phyloP scores from a whole-genome alignment of 176 grass and related monocot genomes.

The Carex kokanica region DNA sequence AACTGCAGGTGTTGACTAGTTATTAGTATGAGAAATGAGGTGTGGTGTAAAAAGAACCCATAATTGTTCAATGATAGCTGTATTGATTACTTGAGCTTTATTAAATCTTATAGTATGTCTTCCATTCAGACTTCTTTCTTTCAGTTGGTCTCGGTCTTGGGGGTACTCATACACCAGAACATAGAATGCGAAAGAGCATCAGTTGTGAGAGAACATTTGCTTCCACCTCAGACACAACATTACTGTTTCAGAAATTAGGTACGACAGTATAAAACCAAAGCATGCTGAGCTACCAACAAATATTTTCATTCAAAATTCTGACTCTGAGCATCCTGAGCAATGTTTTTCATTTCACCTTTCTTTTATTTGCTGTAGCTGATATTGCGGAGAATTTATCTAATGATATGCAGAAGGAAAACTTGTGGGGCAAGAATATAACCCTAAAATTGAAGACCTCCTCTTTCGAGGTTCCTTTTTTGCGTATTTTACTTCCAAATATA shows the following conservation, averaged over 20 bases:
- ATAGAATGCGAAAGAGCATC: constrained; percentile 84
- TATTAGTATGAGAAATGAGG: not conserved
- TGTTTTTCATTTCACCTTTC: not conserved
- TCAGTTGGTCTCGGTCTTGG: constrained; percentile 90
- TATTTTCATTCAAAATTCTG: not conserved
- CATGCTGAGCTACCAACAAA: not conserved
- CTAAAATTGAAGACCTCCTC: constrained; percentile 91
- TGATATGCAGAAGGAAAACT: constrained; percentile 77
- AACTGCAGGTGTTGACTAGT: not conserved
- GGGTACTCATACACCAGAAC: constrained; percentile 71
- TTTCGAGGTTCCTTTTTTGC: constrained; percentile 62
- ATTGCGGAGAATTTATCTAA: constrained; percentile 70
- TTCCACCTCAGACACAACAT: constrained; percentile 46
- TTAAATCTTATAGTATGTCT: constrained; percentile 21
- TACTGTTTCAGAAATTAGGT: constrained; percentile 81
- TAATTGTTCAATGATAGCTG: not conserved
- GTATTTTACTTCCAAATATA: constrained; percentile 6
- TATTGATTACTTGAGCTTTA: not conserved
- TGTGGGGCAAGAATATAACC: constrained; percentile 71
- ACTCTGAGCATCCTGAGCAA: not conserved
- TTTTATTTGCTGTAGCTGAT: constrained; percentile 38
- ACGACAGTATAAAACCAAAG: not conserved
- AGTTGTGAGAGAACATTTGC: constrained; percentile 80
- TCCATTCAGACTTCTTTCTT: constrained; percentile 86
- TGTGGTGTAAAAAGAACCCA: not conserved